Conservation (phyloP, 2,329 filamentous ascomycete genomes). For the Penicillium sp. region DNA sequence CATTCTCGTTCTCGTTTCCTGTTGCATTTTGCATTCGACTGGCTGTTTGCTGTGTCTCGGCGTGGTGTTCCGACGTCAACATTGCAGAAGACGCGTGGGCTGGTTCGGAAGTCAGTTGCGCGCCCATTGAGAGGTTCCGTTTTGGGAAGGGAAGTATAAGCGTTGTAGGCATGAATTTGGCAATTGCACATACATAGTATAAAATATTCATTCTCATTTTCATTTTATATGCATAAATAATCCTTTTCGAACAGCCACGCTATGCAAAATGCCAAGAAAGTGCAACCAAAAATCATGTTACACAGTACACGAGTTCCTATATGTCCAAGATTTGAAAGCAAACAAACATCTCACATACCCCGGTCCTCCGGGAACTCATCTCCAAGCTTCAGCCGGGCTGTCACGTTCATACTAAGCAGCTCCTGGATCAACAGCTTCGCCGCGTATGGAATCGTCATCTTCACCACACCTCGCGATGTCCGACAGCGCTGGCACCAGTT, state of each 20-base stretch:
- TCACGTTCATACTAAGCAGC: constrained; percentile 97
- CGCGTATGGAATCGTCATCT: constrained; percentile 96
- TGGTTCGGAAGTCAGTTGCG: constrained; percentile 12
- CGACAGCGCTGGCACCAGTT: constrained; percentile 93
- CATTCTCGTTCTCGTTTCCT: background rate
- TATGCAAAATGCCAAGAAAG: constrained; percentile 13
- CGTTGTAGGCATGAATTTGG: no score
- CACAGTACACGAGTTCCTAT: background rate
- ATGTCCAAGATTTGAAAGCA: background rate
- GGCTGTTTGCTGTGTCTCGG: background rate
- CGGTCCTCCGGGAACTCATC: constrained; percentile 75
- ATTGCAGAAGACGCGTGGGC: constrained; percentile 6
- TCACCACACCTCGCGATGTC: constrained; percentile 75
- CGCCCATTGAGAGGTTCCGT: background rate
- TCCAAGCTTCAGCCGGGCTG: constrained; percentile 80
- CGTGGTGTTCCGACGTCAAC: constrained; percentile 12
- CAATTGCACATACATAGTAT: background rate
- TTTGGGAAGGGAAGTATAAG: background rate
- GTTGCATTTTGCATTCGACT: constrained; percentile 1
- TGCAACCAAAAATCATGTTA: constrained; percentile 4
- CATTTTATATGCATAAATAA: background rate
- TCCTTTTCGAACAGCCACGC: constrained; percentile 8
- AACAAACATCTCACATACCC: constrained; percentile 25
- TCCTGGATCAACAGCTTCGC: constrained; percentile 96
- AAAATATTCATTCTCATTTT: background rate